Conservation (phyloP, 2,329 filamentous ascomycete species). For the Cordyceps cateniannulata region DNA sequence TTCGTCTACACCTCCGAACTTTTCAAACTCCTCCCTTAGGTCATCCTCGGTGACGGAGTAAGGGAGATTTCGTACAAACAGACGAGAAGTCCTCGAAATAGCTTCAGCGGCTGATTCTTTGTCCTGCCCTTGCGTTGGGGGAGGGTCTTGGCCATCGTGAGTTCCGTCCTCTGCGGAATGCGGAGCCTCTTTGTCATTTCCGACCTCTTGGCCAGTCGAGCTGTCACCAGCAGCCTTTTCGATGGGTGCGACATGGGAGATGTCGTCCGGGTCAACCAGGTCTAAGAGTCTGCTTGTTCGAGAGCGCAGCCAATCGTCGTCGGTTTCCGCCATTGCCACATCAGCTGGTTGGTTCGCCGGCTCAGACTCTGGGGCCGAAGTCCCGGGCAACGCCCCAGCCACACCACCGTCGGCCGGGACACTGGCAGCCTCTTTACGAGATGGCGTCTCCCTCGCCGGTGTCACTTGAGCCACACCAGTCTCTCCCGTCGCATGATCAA, state of each 20-base stretch:
- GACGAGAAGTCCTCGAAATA: slow-evolving; percentile 65
- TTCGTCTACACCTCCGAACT: slow-evolving; percentile 76
- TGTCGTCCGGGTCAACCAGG: slow-evolving; percentile 68
- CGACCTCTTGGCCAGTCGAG: slow-evolving; percentile 1
- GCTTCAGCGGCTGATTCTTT: slow-evolving; percentile 45
- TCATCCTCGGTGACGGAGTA: slow-evolving; percentile 76
- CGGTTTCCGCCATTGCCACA: slow-evolving; percentile 47
- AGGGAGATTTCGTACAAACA: slow-evolving; percentile 85
- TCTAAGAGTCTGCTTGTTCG: slow-evolving; percentile 82
- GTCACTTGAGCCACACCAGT: slow-evolving; percentile 13
- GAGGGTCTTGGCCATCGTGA: slow-evolving; percentile 22
- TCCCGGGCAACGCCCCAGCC: not conserved
- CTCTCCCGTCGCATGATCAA: slow-evolving; percentile 22
- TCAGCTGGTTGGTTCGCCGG: slow-evolving; percentile 16
- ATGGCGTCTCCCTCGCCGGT: not conserved
- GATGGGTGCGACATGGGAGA: slow-evolving; percentile 18
- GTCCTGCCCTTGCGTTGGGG: slow-evolving; percentile 21
- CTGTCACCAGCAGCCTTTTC: slow-evolving; percentile 7
- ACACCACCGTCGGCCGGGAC: not conserved
- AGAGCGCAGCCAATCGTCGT: slow-evolving; percentile 88
- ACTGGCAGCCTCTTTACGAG: not conserved
- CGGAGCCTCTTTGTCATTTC: slow-evolving; percentile 17
- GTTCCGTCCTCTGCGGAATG: slow-evolving; percentile 25
- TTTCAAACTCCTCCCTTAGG: slow-evolving; percentile 62
- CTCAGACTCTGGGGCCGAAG: slow-evolving; percentile 17